Percentiles rank a stretch among this genome's conserved stretches.
Evolutionary conservation across 1,139 yeast genomes (phyloP).

Genomic region (Sugiyamaella paludigena): DNA sequence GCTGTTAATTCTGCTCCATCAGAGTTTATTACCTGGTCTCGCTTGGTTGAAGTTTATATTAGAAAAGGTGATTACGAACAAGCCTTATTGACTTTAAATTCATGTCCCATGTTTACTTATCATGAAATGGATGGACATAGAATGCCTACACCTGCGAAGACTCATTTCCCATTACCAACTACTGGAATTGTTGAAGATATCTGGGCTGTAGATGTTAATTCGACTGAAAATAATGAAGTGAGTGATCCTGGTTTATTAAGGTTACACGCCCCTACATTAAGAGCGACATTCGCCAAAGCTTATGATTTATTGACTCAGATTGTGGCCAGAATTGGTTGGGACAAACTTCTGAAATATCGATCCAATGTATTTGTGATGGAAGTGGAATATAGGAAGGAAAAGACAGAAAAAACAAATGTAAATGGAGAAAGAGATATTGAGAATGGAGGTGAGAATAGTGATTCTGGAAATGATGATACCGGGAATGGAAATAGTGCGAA

Average conservation of each 20-base stretch:
- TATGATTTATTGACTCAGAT: slow-evolving; percentile 75
- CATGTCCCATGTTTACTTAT: slow-evolving; percentile 86
- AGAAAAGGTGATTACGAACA: slow-evolving; percentile 65
- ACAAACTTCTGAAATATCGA: slow-evolving; percentile 70
- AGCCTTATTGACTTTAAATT: slow-evolving; percentile 79
- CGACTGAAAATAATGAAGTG: slow-evolving; percentile 42
- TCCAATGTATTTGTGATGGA: slow-evolving; percentile 94
- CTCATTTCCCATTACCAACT: slow-evolving; percentile 72
- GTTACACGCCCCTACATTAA: slow-evolving; percentile 73
- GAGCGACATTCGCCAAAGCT: slow-evolving; percentile 76
- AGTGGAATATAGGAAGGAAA: slow-evolving; percentile 60
- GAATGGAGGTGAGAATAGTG: neutral
- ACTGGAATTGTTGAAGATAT: slow-evolving; percentile 62
- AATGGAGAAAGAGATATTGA: neutral
- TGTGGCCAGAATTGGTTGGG: slow-evolving; percentile 81
- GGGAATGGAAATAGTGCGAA: slow-evolving; percentile 3
- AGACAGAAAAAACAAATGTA: slow-evolving; percentile 8
- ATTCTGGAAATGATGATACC: slow-evolving; percentile 1
- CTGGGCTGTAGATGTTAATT: slow-evolving; percentile 42
- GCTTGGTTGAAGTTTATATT: slow-evolving; percentile 70
- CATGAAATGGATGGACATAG: slow-evolving; percentile 51
- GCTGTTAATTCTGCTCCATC: slow-evolving; percentile 83
- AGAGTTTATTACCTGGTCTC: slow-evolving; percentile 81
- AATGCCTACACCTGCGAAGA: slow-evolving; percentile 66
- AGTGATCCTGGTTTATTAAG: slow-evolving; percentile 68